phyloP scores from a whole-genome alignment of 805 yeast genomes.

The Saturnispora quitensis region DNA sequence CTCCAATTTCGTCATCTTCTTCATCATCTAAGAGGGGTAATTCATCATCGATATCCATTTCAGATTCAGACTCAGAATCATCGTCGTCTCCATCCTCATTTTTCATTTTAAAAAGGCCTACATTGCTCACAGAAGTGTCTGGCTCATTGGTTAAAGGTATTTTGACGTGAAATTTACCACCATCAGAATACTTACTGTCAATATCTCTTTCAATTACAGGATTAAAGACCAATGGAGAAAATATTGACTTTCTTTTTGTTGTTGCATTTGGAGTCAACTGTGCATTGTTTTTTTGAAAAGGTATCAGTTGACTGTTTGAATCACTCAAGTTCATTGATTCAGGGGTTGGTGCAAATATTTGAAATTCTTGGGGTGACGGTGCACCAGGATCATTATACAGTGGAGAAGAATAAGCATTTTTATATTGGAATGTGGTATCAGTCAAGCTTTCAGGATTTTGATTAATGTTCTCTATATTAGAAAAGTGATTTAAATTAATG shows the following conservation, averaged over 20 bases:
- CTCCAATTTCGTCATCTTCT: neutral
- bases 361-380: constrained; percentile 57
- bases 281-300: neutral
- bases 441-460: constrained; percentile 7
- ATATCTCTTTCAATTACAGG: constrained; percentile 68
- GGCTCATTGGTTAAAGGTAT: neutral
- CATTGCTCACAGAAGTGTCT: neutral
- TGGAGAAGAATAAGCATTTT: constrained; percentile 37
- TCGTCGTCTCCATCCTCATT: neutral
- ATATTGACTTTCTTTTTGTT: constrained; percentile 42
- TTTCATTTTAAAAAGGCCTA: neutral
- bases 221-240: constrained; percentile 75
- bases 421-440: neutral
- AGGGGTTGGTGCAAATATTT: constrained; percentile 29
- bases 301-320: neutral
- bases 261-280: constrained; percentile 30
- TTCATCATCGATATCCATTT: constrained; percentile 22
- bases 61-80: constrained; percentile 21
- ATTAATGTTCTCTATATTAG: constrained; percentile 12
- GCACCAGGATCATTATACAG: constrained; percentile 77
- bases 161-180: constrained; percentile 77
- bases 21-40: neutral
- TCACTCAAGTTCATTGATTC: neutral
- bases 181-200: constrained; percentile 79
- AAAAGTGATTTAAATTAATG: neutral